Conservation (phyloP, 78 protist species). For the Cavenderia fasciculata region DNA sequence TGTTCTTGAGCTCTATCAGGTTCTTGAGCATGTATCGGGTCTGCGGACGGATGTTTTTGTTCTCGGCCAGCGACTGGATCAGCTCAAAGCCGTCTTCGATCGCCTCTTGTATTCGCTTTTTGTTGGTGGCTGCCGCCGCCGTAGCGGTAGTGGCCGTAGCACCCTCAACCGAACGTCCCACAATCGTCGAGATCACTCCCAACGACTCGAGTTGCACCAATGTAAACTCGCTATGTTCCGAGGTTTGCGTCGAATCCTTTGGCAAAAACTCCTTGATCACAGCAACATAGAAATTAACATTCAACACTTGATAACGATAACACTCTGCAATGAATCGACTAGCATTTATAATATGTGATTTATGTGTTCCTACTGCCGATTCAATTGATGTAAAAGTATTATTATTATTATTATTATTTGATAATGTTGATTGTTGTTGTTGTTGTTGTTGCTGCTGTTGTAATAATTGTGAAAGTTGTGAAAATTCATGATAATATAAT, state of each 20-base stretch:
- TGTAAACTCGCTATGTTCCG: neutral
- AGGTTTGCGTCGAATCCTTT: neutral
- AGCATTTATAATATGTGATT: constrained; percentile 1
- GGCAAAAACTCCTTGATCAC: neutral
- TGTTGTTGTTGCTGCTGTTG: neutral
- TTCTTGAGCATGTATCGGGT: constrained; percentile 65
- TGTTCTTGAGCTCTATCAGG: constrained; percentile 45
- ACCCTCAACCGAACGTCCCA: constrained; percentile 27
- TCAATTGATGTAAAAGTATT: neutral
- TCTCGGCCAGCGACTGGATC: constrained; percentile 10
- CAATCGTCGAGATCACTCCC: constrained; percentile 5
- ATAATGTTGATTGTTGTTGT: neutral
- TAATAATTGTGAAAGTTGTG: neutral
- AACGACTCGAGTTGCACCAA: constrained; percentile 27
- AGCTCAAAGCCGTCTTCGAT: constrained; percentile 16
- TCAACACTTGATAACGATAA: constrained; percentile 5
- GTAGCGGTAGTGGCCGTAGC: no score
- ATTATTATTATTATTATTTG: neutral
- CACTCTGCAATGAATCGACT: constrained; percentile 49
- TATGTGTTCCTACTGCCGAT: neutral
- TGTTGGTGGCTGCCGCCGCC: neutral
- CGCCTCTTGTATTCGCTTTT: constrained; percentile 7
- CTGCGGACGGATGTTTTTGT: constrained; percentile 25
- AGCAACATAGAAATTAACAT: neutral
- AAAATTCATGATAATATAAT: neutral